These are phyloP conservation scores for Rosa persica DNA, from an alignment of 306 rosid species.

Conservation along the genomic window DNA sequence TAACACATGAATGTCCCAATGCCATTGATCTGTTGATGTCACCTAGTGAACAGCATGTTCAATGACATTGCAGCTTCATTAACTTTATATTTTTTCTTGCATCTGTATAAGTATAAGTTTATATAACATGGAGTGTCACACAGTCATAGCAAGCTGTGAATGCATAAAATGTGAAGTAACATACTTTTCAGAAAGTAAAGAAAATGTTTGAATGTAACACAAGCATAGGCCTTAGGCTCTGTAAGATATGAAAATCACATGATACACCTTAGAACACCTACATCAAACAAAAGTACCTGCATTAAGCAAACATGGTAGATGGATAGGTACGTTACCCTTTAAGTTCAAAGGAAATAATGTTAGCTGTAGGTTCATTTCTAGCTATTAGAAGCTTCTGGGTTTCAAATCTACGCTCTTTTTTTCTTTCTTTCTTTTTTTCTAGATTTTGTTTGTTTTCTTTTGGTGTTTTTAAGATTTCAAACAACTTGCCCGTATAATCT, in stretches of 20 bases:
- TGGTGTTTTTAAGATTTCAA: constrained; percentile 1
- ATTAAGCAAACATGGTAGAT: neutral
- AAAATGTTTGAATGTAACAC: neutral
- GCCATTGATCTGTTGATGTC: neutral
- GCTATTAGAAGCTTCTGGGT: neutral
- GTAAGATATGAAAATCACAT: neutral
- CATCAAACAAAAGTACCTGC: neutral
- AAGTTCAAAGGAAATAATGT: neutral
- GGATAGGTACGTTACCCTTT: neutral
- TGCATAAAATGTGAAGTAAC: neutral
- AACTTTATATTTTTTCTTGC: neutral
- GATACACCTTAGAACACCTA: neutral
- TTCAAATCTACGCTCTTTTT: neutral
- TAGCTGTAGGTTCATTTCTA: neutral
- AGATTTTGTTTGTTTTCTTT: neutral
- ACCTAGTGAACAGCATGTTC: neutral
- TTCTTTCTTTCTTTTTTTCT: neutral
- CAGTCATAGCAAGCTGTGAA: neutral
- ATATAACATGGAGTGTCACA: neutral
- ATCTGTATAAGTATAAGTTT: neutral
- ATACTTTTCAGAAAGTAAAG: neutral
- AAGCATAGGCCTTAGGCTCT: neutral
- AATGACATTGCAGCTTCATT: neutral
- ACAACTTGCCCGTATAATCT: constrained; percentile 7
- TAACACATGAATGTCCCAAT: neutral